Base-by-base conservation (phyloP, 176 grass and related monocot species). In the Eleusine indica region DNA sequence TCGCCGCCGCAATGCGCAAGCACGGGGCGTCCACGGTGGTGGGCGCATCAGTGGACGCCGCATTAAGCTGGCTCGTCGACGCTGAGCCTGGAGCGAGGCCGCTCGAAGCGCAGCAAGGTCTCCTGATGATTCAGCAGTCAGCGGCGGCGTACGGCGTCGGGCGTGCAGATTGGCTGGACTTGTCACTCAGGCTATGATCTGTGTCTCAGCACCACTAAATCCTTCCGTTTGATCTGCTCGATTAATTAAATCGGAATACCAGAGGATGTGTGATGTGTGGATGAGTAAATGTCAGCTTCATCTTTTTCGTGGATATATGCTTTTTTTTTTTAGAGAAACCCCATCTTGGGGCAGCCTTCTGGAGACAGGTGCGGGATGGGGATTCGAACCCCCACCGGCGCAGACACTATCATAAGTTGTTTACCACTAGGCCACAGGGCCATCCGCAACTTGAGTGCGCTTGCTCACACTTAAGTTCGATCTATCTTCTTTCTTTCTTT, bases 141-240 rank as follows among this genome's bases (percentile, higher is more conserved):
- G 19, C 51, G 64, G 10, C 52, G 76, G 9, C 25, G 61, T 62
- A 47, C 58, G 43, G 4, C 64, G 30, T 56, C 3, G 78, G n/a
- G 42, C 61, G 62, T 43, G 28, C 48, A 62, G 62, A 14, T 17
- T 46, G 51, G 65, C 48, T 69, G 19, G 78, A 80, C 35, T 18
- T 80, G 66, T 80, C 78, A 21, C 78, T 80, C 35, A 80, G 3
- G 37, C 78, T 80, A 70, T 69, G 48, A 80, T 57, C 1, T 2
- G 1, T 75, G 38, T 1, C 2, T n/a, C 12, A 32, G 29, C 61
- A 12, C 61, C 21, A 4, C 1, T 2, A 28, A 28, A 11, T 28
- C 22, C 22, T 62, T 62, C 22, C 3, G 9, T 62, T 11, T 62
- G 10, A 3, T 44, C 42, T 44, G 60, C 25, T 3, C 1, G 6